Percentiles rank a stretch among this genome's conserved stretches.
These are phyloP conservation scores for Kwoniella bestiolae DNA, from an alignment of 768 basidiomycete species.

Conservation along the genomic window DNA sequence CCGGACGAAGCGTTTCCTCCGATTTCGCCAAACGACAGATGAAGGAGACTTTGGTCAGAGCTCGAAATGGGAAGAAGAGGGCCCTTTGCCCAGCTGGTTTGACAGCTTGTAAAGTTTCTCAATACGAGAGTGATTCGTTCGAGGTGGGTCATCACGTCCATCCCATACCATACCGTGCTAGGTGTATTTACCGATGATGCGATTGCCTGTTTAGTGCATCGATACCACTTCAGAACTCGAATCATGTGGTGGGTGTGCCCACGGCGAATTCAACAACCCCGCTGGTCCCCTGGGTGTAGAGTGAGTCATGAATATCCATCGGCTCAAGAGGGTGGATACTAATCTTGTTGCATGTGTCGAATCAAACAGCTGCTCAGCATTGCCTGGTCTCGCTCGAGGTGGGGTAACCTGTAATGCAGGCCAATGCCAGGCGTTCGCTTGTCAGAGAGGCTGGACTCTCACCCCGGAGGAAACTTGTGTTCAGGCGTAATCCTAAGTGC, in stretches of 20 bases:
- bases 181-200: too few species aligned
- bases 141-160: constrained; percentile 8
- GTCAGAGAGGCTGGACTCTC: constrained; percentile 18
- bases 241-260: constrained; percentile 10
- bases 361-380: constrained; percentile 16
- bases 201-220: constrained; percentile 17
- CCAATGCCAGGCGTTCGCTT: constrained; percentile 12
- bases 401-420: constrained; percentile 24
- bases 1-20: not conserved
- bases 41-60: constrained; percentile 7
- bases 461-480: constrained; percentile 6
- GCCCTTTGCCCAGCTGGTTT: constrained; percentile 2
- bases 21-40: constrained; percentile 13
- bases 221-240: constrained; percentile 11
- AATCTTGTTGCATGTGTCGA: not conserved
- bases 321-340: too few species aligned
- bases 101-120: constrained; percentile 8
- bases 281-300: not conserved
- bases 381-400: constrained; percentile 20
- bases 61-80: not conserved
- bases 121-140: constrained; percentile 4
- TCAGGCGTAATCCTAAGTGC: too few species aligned
- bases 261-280: constrained; percentile 1
- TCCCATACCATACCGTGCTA: too few species aligned
- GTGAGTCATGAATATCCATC: too few species aligned